Base-by-base conservation (phyloP, 23 red algal genomes). In the Gracilariopsis chorda region DNA sequence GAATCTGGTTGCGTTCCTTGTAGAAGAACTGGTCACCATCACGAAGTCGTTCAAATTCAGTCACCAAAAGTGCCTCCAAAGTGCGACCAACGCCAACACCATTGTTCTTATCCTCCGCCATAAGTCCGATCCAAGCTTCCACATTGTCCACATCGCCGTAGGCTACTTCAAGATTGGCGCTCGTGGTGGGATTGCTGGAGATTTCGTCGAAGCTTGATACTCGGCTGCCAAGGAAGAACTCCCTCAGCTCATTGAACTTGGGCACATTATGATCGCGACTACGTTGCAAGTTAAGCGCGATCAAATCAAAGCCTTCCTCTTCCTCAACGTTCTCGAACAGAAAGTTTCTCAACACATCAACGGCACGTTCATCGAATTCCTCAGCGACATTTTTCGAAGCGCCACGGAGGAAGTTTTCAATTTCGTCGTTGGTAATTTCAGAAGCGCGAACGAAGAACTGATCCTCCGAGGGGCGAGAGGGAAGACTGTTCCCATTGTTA, bases 11-110 rank as follows among this genome's bases (percentile, higher is more conserved):
- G n/a, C 67, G 42, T 42, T 45, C 42, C 49, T 53, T 59, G 51
- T 68, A 87, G 40, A 73, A 90, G 68, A 90, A 90, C 51, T 77
- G 86, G 40, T 90, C 86, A 29, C 86, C 86, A 53, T 90, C 86
- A 30, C 68, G 68, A 24, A 90, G 51, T 16, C 69, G 65, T 19
- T 8, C 13, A 41, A 90, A 90, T 39, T 90, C 69, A 16, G 48
- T 51, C 24, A 77, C 69, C 19, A 76, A 13, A 7, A 74, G 25
- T 11, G 86, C 86, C 7, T 49, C 62, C 23, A 90, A 43, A 20
- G 75, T 74, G 16, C 29, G 43, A 14, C 71, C 86, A 9, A 68
- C 58, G 25, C 63, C 63, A 20, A 70, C 44, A 25, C 68, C 49
- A 4, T 20, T 10, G 14, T 39, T 57, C 51, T 90, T 69, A 30